Percentiles rank a stretch among this genome's conserved stretches.
Evolutionary conservation across 495 filamentous ascomycete genomes (phyloP).

Genomic region (Umbilicaria muhlenbergii): DNA sequence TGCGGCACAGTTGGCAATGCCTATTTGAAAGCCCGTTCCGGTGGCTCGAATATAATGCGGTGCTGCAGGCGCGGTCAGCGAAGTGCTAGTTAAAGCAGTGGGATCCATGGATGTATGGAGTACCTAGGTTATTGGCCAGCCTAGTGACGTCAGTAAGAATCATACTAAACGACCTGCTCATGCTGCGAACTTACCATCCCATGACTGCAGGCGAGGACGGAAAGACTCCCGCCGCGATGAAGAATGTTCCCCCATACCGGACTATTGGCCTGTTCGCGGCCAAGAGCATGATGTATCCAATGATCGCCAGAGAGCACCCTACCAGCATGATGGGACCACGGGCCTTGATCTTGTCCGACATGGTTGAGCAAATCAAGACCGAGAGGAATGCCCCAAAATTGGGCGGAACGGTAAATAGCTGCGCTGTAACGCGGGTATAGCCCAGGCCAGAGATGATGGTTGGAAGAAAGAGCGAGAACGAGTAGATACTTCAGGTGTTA

Average conservation of each 20-base stretch:
- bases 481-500: constrained; percentile 17
- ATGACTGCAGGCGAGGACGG: constrained; percentile 9
- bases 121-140: constrained; percentile 8
- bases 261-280: constrained; percentile 12
- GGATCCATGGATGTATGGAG: too few species aligned
- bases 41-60: constrained; percentile 34
- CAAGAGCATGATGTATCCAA: constrained; percentile 23
- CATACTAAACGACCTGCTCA: not conserved
- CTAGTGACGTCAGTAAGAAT: constrained; percentile 1
- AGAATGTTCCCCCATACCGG: constrained; percentile 13
- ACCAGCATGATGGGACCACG: constrained; percentile 29
- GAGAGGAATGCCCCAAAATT: constrained; percentile 30
- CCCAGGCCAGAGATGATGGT: constrained; percentile 35
- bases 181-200: constrained; percentile 6
- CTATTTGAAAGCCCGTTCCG: constrained; percentile 27
- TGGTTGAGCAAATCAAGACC: constrained; percentile 22
- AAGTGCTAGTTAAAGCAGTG: too few species aligned
- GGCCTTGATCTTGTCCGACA: constrained; percentile 24
- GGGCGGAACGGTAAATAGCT: constrained; percentile 35
- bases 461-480: constrained; percentile 31
- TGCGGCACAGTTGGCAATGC: constrained; percentile 31
- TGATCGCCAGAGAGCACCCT: constrained; percentile 20
- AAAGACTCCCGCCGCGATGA: constrained; percentile 10
- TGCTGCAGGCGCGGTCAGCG: constrained; percentile 3
- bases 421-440: constrained; percentile 29